phyloP scores from a whole-genome alignment of 225 moss, liverwort and hornwort genomes.

The Polytrichum commune region DNA sequence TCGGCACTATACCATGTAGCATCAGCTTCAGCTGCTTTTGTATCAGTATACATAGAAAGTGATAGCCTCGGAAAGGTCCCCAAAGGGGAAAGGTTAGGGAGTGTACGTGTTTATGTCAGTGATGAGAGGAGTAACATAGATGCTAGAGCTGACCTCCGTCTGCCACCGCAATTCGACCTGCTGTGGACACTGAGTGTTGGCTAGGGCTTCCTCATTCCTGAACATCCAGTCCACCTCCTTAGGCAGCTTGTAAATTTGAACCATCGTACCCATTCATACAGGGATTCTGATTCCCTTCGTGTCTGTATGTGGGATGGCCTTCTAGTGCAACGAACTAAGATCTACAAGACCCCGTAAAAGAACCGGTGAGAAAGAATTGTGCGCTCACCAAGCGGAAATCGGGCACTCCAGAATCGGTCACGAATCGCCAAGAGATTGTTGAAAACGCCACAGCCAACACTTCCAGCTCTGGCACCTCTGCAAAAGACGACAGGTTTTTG shows the following conservation, averaged over 20 bases:
- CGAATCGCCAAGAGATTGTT: slow-evolving; percentile 55
- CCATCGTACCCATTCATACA: too few species aligned
- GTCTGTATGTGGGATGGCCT: too few species aligned
- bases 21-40: too few species aligned
- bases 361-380: background rate
- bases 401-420: slow-evolving; percentile 74
- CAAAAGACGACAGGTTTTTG: background rate
- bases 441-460: slow-evolving; percentile 71
- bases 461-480: slow-evolving; percentile 72
- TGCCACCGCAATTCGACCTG: slow-evolving; percentile 98
- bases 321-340: too few species aligned
- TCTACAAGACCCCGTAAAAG: background rate
- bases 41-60: too few species aligned
- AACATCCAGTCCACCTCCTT: slow-evolving; percentile 11
- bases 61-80: too few species aligned
- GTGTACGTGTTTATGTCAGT: slow-evolving; percentile 81
- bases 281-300: too few species aligned
- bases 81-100: too few species aligned
- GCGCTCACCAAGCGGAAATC: slow-evolving; percentile 72
- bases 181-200: slow-evolving; percentile 74
- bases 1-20: too few species aligned
- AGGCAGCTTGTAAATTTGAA: too few species aligned
- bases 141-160: slow-evolving; percentile 99
- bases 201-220: slow-evolving; percentile 83
- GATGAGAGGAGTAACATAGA: slow-evolving; percentile 95